These are phyloP conservation scores for Gaeumannomyces sp. DNA, from an alignment of 2,329 filamentous ascomycete genomes.

Conservation along the genomic window DNA sequence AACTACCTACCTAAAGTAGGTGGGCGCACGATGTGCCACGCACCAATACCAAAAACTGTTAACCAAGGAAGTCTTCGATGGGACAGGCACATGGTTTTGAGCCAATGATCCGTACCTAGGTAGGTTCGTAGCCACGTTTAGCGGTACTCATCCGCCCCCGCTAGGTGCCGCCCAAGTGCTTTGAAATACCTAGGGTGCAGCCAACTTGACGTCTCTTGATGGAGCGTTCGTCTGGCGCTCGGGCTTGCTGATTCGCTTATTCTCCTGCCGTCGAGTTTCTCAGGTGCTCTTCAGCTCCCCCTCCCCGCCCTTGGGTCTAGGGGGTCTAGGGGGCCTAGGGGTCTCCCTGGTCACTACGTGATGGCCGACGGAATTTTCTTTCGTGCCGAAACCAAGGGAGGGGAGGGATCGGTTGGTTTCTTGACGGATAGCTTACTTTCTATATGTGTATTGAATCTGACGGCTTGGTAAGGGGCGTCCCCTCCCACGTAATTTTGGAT, in stretches of 20 bases:
- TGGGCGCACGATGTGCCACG: too few species aligned
- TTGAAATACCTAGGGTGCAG: neutral
- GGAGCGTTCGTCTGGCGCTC: neutral
- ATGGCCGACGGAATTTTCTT: too few species aligned
- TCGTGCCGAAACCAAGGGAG: neutral
- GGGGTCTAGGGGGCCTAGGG: too few species aligned
- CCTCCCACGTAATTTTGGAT: neutral
- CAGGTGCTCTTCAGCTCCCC: neutral
- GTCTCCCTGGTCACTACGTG: too few species aligned
- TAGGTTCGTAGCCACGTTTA: neutral
- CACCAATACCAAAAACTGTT: too few species aligned
- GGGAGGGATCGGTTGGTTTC: neutral
- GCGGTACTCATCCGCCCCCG: neutral
- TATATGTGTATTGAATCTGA: neutral
- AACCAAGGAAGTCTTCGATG: too few species aligned
- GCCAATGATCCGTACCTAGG: neutral
- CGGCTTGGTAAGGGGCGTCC: neutral
- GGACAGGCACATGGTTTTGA: neutral
- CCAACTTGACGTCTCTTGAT: neutral
- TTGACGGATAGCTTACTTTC: neutral
- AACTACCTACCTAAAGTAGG: too few species aligned
- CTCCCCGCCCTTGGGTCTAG: neutral
- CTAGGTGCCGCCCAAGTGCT: neutral
- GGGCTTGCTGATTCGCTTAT: neutral
- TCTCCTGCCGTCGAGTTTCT: neutral